Base-by-base conservation (phyloP, 257 asterid genomes). In the Nyctanthes arbortristis region DNA sequence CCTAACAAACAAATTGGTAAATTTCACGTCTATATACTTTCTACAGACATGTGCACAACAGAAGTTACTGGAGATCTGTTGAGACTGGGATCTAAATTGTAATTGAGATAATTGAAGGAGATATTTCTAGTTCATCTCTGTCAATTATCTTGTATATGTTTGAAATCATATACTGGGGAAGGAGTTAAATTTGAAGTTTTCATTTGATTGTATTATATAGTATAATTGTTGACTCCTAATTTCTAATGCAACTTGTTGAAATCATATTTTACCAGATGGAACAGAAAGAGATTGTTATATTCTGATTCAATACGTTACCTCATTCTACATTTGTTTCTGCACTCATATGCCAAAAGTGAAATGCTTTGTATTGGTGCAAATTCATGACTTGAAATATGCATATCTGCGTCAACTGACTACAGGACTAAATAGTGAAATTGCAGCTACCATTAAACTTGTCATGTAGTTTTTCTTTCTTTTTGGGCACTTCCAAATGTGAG, bases 1-100 rank as follows among this genome's bases (percentile, higher is more conserved):
- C 73, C 81, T 84, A 77, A 81, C 87, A 39, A 79, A 75, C 60
- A 97, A 88, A 77, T 90, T 88, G 70, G 73, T 86, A 73, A 8
- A 43, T 52, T 28, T 20, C 13, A 14, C 7, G 58, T 8, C 8
- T 20, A 22, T 47, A 4, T 47, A 47, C 11, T 9, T 20, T 5
- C 7, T 22, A 20, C 14, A 52, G 24, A 52, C 28, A 52, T 24
- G n/a, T 30, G 24, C 30, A 22, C 59, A n/a, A n/a, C n/a, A 22
- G 18, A 5, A 47, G 11, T 36, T 27, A 40, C 60, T 65, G 59
- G 22, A 14, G 57, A 35, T 55, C 9, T 3, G 14, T 30, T 16
- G 65, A 18, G 28, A 47, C 27, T 67, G 16, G 37, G 61, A 69
- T 68, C 67, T 65, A 33, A 31, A 60, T 59, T 69, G 34, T 52